A percentile compares a stretch with the other conserved stretches of the same genome.
These are phyloP conservation scores for Globomyces sp. DNA, from an alignment of 371 early-diverging fungal genomes.

Conservation along the genomic window DNA sequence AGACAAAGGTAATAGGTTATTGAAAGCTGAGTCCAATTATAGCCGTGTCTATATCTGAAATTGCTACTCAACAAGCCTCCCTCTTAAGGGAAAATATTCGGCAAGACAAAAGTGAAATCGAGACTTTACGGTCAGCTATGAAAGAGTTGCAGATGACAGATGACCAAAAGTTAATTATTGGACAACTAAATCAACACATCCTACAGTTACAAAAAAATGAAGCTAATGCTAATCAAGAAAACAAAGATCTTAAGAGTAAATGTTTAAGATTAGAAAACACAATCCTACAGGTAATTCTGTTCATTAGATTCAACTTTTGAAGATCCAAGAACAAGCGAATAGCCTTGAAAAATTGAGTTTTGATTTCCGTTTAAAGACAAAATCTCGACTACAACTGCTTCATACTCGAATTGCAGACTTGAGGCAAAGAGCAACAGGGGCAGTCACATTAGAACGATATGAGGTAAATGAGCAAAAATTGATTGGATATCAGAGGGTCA, in stretches of 20 bases:
- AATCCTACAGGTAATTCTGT: conserved; percentile 29
- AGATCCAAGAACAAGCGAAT: too few relatives aligned
- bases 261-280: conserved; percentile 33
- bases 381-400: conserved; percentile 24
- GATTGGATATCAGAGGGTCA: conserved; percentile 2
- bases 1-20: conserved; percentile 3
- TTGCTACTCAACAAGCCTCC: conserved; percentile 39
- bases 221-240: conserved; percentile 27
- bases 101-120: conserved; percentile 41
- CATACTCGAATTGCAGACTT: conserved; percentile 33
- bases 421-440: conserved; percentile 32
- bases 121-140: conserved; percentile 35
- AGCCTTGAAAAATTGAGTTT: conserved; percentile 34
- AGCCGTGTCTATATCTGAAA: conserved; percentile 40
- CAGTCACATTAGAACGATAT: conserved; percentile 33
- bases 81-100: conserved; percentile 31
- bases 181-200: conserved; percentile 52
- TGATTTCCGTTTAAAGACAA: conserved; percentile 33
- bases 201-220: conserved; percentile 47
- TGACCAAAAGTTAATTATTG: conserved; percentile 51
- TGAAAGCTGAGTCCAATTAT: neutral
- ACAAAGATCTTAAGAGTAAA: conserved; percentile 26
- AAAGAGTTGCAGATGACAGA: conserved; percentile 49
- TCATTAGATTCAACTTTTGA: conserved; percentile 13
- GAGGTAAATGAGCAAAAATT: conserved; percentile 23